Base-by-base conservation (phyloP, 495 filamentous ascomycete genomes). In the Aspergillus conjunctus region DNA sequence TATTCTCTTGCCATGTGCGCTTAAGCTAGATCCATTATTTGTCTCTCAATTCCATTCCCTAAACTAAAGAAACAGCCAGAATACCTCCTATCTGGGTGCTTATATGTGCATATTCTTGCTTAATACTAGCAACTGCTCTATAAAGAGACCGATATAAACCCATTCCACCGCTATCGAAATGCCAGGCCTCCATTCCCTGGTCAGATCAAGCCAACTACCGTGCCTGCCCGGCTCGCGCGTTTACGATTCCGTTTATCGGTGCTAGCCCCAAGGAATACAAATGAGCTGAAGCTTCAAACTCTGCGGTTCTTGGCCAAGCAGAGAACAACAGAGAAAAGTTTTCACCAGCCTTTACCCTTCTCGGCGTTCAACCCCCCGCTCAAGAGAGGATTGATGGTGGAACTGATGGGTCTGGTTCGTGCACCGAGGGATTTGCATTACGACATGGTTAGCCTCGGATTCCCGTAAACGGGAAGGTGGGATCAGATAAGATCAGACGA, bases 401-500 rank as follows among this genome's bases (percentile, higher is more conserved):
- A 26, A 26, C 26, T 26, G 26, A 26, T n/a, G 41, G 7, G 31
- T 59, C 39, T 56, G 54, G 39, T 56, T 59, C 14, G 51, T 46
- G 53, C 10, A 20, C 18, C 10, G 17, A 20, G 44, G 44, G 44
- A 48, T 48, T 48, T 48, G n/a, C 39, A 56, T 56, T 61, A 61
- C 59, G 53, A 50, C 45, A 53, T 21, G 39, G 14, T 30, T 54
- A 26, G 51, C 46, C n/a, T 56, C 50, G 56, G 50, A 45, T 31
- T 45, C 18, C 60, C 55, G 22, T 43, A 61, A 41, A 12, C 11
- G 66, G 60, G 59, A 65, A 57, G 51, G 56, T 41, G 60, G 39
- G 55, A 68, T 68, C 66, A 66, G 66, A 68, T 68, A 68, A 68
- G 66, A 68, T 68, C 66, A 68, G 50, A 46, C 57, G 59, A 64